Evolutionary conservation across 176 grass and related monocot genomes (phyloP).

Genomic region (Musa troglodytarum): DNA sequence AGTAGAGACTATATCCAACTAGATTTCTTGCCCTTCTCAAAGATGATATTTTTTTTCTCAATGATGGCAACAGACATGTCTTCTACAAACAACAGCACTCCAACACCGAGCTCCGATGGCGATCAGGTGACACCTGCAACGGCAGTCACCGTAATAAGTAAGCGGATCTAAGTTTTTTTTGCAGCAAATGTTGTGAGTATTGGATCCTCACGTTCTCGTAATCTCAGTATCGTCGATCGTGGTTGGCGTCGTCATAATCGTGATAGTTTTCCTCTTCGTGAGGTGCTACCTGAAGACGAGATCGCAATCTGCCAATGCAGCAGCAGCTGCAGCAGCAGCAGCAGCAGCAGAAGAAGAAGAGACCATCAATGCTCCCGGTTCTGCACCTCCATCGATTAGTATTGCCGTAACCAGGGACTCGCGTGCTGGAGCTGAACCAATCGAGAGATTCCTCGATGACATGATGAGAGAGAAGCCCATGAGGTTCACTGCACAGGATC

Average conservation of each 20-base stretch:
- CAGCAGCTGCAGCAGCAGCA: not conserved
- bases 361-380: no score
- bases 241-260: not conserved
- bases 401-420: not conserved
- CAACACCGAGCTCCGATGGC: not conserved
- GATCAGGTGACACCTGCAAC: no score
- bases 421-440: not conserved
- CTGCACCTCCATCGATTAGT: not conserved
- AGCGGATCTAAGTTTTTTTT: not conserved
- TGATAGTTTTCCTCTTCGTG: not conserved
- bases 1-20: no score
- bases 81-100: not conserved
- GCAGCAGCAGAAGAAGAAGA: no score
- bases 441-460: constrained; percentile 1
- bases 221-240: not conserved
- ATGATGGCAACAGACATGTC: not conserved
- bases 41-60: not conserved
- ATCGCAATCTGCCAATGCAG: not conserved
- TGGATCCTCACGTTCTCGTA: not conserved
- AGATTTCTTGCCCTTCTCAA: no score
- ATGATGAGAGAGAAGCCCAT: constrained; percentile 6
- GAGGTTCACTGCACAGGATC: not conserved
- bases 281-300: not conserved
- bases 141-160: constrained; percentile 1
- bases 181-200: no score